A percentile compares a stretch with the other conserved stretches of the same genome.
Evolutionary conservation across 2,329 filamentous ascomycete species (phyloP).

Genomic region (Rhexocercosporidium sp.): DNA sequence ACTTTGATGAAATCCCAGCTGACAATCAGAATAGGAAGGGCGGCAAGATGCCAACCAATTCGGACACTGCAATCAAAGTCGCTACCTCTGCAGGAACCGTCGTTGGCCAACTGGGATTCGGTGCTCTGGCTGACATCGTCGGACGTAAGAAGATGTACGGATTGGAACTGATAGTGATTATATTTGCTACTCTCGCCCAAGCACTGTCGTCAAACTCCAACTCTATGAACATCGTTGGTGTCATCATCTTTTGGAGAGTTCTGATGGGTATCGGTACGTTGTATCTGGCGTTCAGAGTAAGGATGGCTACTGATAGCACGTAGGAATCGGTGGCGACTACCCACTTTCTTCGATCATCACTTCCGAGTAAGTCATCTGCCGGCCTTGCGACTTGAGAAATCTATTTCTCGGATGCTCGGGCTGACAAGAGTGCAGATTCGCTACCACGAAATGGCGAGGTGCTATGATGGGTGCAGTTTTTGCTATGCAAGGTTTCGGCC

Average conservation of each 20-base stretch:
- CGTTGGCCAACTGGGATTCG: slow-evolving; percentile 81
- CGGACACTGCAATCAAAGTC: slow-evolving; percentile 85
- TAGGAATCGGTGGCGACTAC: slow-evolving; percentile 79
- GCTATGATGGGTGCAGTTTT: slow-evolving; percentile 89
- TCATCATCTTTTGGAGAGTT: slow-evolving; percentile 82
- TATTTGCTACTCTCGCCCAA: slow-evolving; percentile 77
- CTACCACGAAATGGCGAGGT: slow-evolving; percentile 82
- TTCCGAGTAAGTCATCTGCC: slow-evolving; percentile 71
- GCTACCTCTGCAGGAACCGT: slow-evolving; percentile 84
- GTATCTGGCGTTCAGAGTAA: slow-evolving; percentile 46
- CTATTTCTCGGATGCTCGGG: slow-evolving; percentile 70
- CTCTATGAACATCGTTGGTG: slow-evolving; percentile 65
- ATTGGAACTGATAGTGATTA: slow-evolving; percentile 79
- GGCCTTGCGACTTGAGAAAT: too few relatives aligned
- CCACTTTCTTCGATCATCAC: slow-evolving; percentile 84
- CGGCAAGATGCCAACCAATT: slow-evolving; percentile 66
- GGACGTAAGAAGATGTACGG: slow-evolving; percentile 82
- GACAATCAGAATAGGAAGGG: background rate
- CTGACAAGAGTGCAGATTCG: slow-evolving; percentile 79
- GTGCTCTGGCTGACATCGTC: slow-evolving; percentile 76
- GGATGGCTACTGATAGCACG: slow-evolving; percentile 44
- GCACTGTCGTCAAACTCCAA: slow-evolving; percentile 67
- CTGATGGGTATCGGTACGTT: slow-evolving; percentile 57
- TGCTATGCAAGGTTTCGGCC: slow-evolving; percentile 85
- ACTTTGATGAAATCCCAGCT: background rate